These are phyloP conservation scores for Tolypocladium endophyticum DNA, from an alignment of 2,329 filamentous ascomycete genomes.

Conservation along the genomic window DNA sequence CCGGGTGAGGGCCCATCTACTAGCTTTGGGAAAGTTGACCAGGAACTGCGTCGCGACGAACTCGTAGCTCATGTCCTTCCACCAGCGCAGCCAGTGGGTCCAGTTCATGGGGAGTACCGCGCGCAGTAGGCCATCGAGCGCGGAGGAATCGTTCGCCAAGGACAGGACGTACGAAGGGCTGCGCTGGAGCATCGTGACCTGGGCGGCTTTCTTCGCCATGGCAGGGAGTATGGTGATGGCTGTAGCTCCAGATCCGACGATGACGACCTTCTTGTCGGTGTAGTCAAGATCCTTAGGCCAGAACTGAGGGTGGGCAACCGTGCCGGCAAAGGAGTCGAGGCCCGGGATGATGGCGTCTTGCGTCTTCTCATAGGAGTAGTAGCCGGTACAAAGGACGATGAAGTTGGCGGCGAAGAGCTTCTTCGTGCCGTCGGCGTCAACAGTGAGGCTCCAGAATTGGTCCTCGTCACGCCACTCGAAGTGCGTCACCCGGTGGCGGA, in stretches of 20 bases:
- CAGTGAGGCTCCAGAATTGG: conserved; percentile 43
- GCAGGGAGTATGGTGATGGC: conserved; percentile 67
- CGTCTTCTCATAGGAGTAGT: conserved; percentile 62
- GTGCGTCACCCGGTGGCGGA: conserved; percentile 34
- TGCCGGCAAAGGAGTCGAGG: conserved; percentile 54
- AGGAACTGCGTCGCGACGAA: conserved; percentile 26
- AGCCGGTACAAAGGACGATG: conserved; percentile 51
- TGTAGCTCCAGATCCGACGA: conserved; percentile 72
- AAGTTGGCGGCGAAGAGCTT: conserved; percentile 34
- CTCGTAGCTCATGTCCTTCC: conserved; percentile 35
- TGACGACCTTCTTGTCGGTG: conserved; percentile 53
- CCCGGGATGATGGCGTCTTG: conserved; percentile 53
- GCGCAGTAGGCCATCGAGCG: conserved; percentile 24
- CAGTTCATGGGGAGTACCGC: conserved; percentile 35
- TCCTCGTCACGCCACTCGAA: conserved; percentile 44
- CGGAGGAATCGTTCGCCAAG: conserved; percentile 32
- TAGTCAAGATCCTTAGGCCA: conserved; percentile 64
- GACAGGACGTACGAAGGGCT: conserved; percentile 61
- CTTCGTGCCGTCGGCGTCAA: conserved; percentile 20
- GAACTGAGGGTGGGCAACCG: conserved; percentile 60
- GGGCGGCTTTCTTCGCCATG: conserved; percentile 51
- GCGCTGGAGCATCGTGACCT: conserved; percentile 72
- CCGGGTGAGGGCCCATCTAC: conserved; percentile 24
- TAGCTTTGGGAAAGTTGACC: conserved; percentile 13
- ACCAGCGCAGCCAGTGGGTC: conserved; percentile 34